Conservation (phyloP, 305 asterid species). For the Solanum aculeatissimum region DNA sequence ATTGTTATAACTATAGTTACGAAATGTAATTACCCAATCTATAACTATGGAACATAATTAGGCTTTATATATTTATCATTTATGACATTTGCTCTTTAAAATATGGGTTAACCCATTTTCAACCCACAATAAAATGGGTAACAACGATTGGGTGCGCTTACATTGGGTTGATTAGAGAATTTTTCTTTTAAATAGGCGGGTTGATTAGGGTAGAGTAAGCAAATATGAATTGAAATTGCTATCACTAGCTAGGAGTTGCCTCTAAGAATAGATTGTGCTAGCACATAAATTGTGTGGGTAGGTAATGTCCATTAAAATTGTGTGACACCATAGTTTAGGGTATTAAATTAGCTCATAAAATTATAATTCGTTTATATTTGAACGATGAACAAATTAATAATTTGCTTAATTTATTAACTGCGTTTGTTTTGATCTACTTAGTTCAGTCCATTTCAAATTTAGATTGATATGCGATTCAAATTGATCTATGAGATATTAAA, state of each 20-base stretch:
- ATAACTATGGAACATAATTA: no score
- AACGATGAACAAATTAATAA: neutral
- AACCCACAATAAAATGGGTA: neutral
- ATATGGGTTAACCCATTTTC: no score
- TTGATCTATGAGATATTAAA: neutral
- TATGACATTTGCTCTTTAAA: no score
- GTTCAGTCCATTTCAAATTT: neutral
- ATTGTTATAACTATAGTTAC: no score
- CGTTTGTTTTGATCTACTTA: neutral
- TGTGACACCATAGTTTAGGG: no score
- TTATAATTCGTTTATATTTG: neutral
- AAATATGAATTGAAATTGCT: neutral
- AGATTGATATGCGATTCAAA: no score
- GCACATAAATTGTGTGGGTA: neutral
- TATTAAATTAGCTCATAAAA: neutral
- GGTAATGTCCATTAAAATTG: no score
- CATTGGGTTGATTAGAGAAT: neutral
- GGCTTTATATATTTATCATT: no score
- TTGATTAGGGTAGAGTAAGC: neutral
- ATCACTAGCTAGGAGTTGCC: neutral
- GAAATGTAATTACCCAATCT: no score
- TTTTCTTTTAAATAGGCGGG: neutral
- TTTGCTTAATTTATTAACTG: neutral
- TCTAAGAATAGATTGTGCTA: neutral
- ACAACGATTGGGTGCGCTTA: neutral